Evolutionary conservation across 1,284 basidiomycete genomes (phyloP).

Genomic region (Ustilago shanxiensis): DNA sequence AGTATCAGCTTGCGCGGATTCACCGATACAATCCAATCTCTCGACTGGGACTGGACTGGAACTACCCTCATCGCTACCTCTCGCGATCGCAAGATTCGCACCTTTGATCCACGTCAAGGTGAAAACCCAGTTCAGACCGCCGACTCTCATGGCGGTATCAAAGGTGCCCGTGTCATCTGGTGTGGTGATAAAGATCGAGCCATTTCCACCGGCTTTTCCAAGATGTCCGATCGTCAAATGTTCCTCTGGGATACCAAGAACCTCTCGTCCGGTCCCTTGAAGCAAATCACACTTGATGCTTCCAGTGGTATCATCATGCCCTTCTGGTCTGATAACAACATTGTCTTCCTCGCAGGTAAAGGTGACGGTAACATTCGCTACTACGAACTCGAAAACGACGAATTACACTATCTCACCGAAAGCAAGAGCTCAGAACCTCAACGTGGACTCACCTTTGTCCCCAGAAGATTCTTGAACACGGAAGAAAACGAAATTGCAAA

Average conservation of each 20-base stretch:
- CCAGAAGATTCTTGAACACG: conserved; percentile 87
- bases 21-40: conserved; percentile 86
- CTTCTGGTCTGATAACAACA: conserved; percentile 85
- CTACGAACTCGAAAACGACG: conserved; percentile 92
- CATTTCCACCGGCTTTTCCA: conserved; percentile 92
- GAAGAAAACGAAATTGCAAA: conserved; percentile 94
- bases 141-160: conserved; percentile 93
- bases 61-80: conserved; percentile 78
- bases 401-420: conserved; percentile 77
- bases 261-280: conserved; percentile 50
- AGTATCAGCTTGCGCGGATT: conserved; percentile 79
- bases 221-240: conserved; percentile 92
- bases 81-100: conserved; percentile 88
- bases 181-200: conserved; percentile 89
- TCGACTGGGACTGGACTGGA: conserved; percentile 87
- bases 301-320: conserved; percentile 91
- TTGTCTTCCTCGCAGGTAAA: conserved; percentile 86
- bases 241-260: conserved; percentile 73
- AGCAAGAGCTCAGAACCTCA: conserved; percentile 92
- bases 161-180: conserved; percentile 90
- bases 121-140: conserved; percentile 82
- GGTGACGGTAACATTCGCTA: conserved; percentile 72
- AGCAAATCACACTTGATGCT: conserved; percentile 60
- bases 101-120: conserved; percentile 89
- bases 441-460: conserved; percentile 95